A percentile compares a stretch with the other conserved stretches of the same genome.
These are phyloP conservation scores for Penicillium robsamsonii DNA, from an alignment of 495 filamentous ascomycete genomes.

Conservation along the genomic window DNA sequence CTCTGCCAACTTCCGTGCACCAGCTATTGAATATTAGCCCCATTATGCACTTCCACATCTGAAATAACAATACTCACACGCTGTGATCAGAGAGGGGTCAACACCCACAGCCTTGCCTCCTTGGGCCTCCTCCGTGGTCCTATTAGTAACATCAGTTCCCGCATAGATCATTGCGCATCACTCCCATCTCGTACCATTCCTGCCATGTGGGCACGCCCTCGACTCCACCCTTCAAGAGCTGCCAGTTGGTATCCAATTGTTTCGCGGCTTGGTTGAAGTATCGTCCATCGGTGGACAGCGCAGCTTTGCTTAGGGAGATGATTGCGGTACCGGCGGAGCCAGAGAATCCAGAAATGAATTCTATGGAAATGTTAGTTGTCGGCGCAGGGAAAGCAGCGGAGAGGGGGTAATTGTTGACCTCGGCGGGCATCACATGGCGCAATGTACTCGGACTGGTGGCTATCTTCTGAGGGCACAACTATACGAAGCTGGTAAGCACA, in stretches of 20 bases:
- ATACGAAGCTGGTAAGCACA: constrained; percentile 20
- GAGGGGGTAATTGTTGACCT: constrained; percentile 48
- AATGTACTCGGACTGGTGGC: constrained; percentile 97
- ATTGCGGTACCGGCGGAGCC: constrained; percentile 94
- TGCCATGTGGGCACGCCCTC: constrained; percentile 96
- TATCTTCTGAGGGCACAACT: constrained; percentile 98
- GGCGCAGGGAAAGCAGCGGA: constrained; percentile 1
- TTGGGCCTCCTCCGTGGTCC: constrained; percentile 76
- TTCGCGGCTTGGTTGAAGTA: constrained; percentile 98
- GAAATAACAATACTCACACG: constrained; percentile 45
- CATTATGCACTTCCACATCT: neutral
- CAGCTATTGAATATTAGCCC: constrained; percentile 42
- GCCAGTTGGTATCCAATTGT: constrained; percentile 91
- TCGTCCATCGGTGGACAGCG: constrained; percentile 90
- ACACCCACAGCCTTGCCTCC: constrained; percentile 87
- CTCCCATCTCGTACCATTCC: constrained; percentile 68
- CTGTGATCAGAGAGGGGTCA: constrained; percentile 85
- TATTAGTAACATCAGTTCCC: constrained; percentile 33
- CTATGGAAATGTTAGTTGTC: constrained; percentile 34
- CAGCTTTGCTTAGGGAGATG: constrained; percentile 80
- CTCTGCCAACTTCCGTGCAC: constrained; percentile 82
- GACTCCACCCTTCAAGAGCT: constrained; percentile 85
- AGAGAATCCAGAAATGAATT: constrained; percentile 90
- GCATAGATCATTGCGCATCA: constrained; percentile 4
- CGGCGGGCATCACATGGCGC: constrained; percentile 88